Evolutionary conservation across 768 basidiomycete genomes (phyloP), one percentile per base, ranked within the genome.

Genomic region (Podaxis rugospora): DNA sequence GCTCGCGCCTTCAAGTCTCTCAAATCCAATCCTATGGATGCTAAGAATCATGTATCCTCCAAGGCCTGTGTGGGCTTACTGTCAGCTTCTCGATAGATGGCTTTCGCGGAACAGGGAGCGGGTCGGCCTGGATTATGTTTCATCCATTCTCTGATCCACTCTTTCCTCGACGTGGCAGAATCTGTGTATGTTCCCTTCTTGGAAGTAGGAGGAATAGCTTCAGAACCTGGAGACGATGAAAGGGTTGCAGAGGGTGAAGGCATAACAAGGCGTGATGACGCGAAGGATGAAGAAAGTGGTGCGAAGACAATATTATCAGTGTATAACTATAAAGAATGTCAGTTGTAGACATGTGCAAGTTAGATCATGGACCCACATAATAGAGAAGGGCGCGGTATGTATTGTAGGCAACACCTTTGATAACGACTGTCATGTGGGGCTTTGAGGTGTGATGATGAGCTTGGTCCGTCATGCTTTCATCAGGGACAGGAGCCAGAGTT

Each of bases 261-360:
- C 36, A 54, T 60, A 35, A 70, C 65, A 13, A 65, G 65, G 40
- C 68, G 74, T 37, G 57, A 62, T 14, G 71, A 66, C 64, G 70
- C 61, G 59, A 90, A 89, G 35, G 84, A 82, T 5, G 93, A 95
- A 0, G 91, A 85, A 16, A 95, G 75, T 0, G 93, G 93, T 0
- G 93, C 90, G 65, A 95, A 95, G 28, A 87, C 80, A 64, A 95
- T 89, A 27, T 80, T 81, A 66, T 93, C 91, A 14, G 93, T 95
- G 70, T 95, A 95, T 25, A 95, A 76, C 92, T 93, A 65, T 3
- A 32, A 32, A 32, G 47, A 23, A 55, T n/a, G 40, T 54, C 35
- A 2, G 32, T 51, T 37, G 49, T 36, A 11, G 28, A 36, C 4
- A 21, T 39, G 5, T 23, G 6, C 13, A 32, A 23, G 4, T 6